These are phyloP conservation scores for Aspergillus pseudoviridinutans DNA, from an alignment of 2,329 filamentous ascomycete genomes.

Conservation along the genomic window DNA sequence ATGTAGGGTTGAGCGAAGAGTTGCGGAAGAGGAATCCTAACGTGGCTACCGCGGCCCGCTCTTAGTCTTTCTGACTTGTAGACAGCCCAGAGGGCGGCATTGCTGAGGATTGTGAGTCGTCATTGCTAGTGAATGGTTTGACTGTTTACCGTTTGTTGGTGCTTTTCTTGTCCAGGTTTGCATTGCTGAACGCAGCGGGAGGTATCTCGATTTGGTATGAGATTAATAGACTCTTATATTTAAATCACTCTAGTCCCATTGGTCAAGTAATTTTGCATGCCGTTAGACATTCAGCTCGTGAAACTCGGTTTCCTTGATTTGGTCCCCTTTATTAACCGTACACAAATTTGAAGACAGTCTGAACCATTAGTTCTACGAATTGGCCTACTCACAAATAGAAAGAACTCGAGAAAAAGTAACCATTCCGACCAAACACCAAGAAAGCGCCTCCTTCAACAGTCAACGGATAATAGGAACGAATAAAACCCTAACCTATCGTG, in stretches of 20 bases:
- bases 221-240: neutral
- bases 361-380: neutral
- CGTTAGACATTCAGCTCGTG: neutral
- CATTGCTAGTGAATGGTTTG: neutral
- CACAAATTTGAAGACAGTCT: neutral
- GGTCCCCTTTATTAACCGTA: neutral
- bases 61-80: neutral
- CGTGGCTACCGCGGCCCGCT: conserved; percentile 11
- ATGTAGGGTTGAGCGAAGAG: conserved; percentile 85
- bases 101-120: neutral
- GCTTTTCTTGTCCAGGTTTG: neutral
- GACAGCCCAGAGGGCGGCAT: neutral
- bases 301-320: no score
- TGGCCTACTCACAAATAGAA: neutral
- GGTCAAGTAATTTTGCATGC: neutral
- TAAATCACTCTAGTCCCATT: neutral
- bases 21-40: conserved; percentile 51
- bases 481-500: conserved; percentile 16
- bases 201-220: neutral
- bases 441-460: conserved; percentile 1
- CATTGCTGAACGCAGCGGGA: neutral
- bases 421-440: conserved; percentile 3
- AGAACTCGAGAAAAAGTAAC: neutral
- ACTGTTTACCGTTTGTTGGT: neutral
- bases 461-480: conserved; percentile 15